Conservation (phyloP, 2,329 filamentous ascomycete species). For the Talaromyces rugulosus region DNA sequence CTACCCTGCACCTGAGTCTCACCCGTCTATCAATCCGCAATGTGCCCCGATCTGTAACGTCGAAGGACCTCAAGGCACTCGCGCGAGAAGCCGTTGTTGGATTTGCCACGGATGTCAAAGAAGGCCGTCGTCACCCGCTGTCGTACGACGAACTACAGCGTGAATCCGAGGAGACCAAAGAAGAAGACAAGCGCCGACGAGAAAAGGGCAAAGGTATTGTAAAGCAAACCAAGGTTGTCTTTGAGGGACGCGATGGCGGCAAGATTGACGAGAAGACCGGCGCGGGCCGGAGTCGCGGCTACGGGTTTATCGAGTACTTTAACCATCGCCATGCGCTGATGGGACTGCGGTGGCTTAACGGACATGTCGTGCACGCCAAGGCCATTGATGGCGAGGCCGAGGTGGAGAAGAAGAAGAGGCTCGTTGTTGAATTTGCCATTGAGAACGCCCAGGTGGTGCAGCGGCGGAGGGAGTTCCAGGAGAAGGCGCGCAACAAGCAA, state of each 20-base stretch:
- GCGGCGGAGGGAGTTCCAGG: constrained; percentile 52
- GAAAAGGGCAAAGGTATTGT: constrained; percentile 82
- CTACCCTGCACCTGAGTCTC: constrained; percentile 79
- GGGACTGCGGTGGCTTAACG: constrained; percentile 91
- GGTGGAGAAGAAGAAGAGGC: constrained; percentile 74
- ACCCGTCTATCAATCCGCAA: constrained; percentile 91
- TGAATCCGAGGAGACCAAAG: constrained; percentile 73
- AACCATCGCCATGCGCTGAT: constrained; percentile 92
- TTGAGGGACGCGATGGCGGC: constrained; percentile 78
- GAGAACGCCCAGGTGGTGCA: constrained; percentile 96
- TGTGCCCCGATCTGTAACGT: constrained; percentile 74
- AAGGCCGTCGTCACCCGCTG: constrained; percentile 67
- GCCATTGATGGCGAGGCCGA: constrained; percentile 25
- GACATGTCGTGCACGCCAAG: constrained; percentile 53
- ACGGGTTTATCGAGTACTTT: constrained; percentile 95
- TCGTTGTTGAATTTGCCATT: constrained; percentile 96
- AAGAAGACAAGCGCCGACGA: constrained; percentile 75
- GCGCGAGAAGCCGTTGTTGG: constrained; percentile 90
- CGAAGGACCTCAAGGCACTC: constrained; percentile 85
- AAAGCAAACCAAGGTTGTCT: constrained; percentile 89
- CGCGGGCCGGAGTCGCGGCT: constrained; percentile 81
- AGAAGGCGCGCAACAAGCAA: constrained; percentile 20
- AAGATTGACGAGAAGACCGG: constrained; percentile 76
- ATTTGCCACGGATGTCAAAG: constrained; percentile 86
- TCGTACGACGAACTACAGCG: constrained; percentile 85